Conservation (phyloP, 176 grass and related monocot species). For the Oryza glumipatula region DNA sequence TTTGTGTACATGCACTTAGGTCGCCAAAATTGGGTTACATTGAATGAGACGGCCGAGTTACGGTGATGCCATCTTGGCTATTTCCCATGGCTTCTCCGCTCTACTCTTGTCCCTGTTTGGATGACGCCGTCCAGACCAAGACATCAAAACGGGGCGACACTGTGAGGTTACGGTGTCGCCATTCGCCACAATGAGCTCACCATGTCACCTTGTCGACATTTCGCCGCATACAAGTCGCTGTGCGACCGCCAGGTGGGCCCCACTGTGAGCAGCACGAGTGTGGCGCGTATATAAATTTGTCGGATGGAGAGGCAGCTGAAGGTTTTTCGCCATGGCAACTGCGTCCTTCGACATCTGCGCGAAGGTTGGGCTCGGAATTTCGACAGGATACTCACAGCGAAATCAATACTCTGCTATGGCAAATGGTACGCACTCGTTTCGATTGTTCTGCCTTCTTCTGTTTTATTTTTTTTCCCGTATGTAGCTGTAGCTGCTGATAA, state of each 20-base stretch:
- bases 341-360: neutral
- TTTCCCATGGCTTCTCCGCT: neutral
- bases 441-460: neutral
- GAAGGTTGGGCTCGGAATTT: neutral
- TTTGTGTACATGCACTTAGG: too few species aligned
- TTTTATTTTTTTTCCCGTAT: neutral
- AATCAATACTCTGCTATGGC: neutral
- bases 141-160: neutral
- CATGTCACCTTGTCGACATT: constrained; percentile 21
- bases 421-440: constrained; percentile 1
- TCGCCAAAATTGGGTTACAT: too few species aligned
- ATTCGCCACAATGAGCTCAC: constrained; percentile 64
- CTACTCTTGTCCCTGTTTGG: neutral
- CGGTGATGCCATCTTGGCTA: too few species aligned
- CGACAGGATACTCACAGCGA: neutral
- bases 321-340: neutral
- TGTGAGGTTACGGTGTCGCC: constrained; percentile 41
- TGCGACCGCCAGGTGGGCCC: neutral
- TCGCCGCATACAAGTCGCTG: neutral
- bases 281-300: neutral
- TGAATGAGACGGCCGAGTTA: too few species aligned
- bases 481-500: neutral
- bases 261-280: neutral
- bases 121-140: neutral
- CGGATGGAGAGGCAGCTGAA: neutral